Percentiles rank a stretch among this genome's conserved stretches.
Evolutionary conservation across 495 filamentous ascomycete species (phyloP).

Genomic region (Choiromyces venosus): DNA sequence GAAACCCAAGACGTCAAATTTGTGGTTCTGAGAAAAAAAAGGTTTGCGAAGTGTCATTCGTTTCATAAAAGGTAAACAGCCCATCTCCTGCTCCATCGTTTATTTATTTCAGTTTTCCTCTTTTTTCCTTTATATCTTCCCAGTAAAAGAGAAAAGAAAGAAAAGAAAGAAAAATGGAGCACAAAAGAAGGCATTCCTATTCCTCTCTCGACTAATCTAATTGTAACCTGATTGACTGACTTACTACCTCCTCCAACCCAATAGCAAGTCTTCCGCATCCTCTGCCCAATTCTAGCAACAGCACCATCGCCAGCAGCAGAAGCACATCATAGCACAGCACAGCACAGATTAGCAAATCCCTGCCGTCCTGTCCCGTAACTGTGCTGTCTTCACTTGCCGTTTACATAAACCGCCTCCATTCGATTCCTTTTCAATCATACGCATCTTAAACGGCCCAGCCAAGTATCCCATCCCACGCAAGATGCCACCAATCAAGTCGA

Average conservation of each 20-base stretch:
- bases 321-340: background rate
- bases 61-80: background rate
- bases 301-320: background rate
- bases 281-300: background rate
- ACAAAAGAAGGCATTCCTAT: background rate
- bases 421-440: background rate
- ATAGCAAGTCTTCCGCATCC: background rate
- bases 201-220: background rate
- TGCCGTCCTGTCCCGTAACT: background rate
- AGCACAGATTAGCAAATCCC: background rate
- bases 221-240: background rate
- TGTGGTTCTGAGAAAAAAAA: background rate
- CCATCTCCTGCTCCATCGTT: background rate
- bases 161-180: background rate
- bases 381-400: background rate
- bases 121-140: background rate
- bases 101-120: background rate
- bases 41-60: background rate
- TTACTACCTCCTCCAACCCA: background rate
- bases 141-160: too few relatives aligned
- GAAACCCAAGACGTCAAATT: background rate
- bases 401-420: background rate
- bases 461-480: slow-evolving; percentile 5
- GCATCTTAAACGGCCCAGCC: background rate
- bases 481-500: slow-evolving; percentile 16